These are phyloP conservation scores for Rubroboletus satanas DNA, from an alignment of 768 basidiomycete genomes.

Conservation along the genomic window DNA sequence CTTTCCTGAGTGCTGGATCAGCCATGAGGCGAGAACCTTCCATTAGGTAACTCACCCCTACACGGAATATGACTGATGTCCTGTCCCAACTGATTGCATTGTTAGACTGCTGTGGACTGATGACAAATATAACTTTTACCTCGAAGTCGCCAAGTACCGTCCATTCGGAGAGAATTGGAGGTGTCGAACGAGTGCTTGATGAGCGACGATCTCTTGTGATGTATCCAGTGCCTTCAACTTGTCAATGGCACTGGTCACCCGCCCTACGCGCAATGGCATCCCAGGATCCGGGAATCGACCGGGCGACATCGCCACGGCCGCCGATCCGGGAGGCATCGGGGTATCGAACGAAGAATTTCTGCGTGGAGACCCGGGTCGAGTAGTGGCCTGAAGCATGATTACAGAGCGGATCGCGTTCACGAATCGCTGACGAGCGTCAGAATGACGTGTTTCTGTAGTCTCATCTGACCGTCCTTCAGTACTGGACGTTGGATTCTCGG, in stretches of 20 bases:
- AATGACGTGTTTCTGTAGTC: slow-evolving; percentile 21
- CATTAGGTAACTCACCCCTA: slow-evolving; percentile 37
- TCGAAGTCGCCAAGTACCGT: slow-evolving; percentile 50
- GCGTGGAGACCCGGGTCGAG: slow-evolving; percentile 30
- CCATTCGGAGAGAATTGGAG: slow-evolving; percentile 56
- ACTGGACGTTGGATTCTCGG: slow-evolving; percentile 27
- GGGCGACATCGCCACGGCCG: slow-evolving; percentile 27
- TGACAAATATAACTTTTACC: slow-evolving; percentile 30
- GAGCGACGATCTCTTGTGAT: slow-evolving; percentile 42
- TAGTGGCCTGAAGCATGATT: slow-evolving; percentile 39
- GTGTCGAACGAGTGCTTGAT: slow-evolving; percentile 49
- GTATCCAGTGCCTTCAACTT: slow-evolving; percentile 38
- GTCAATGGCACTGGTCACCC: slow-evolving; percentile 40
- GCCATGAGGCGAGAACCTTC: slow-evolving; percentile 10
- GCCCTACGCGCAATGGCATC: slow-evolving; percentile 36
- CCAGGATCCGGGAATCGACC: slow-evolving; percentile 32
- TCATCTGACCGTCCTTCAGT: slow-evolving; percentile 29
- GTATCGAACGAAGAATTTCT: slow-evolving; percentile 30
- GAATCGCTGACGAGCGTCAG: slow-evolving; percentile 37
- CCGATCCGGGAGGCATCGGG: slow-evolving; percentile 20
- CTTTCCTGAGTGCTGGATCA: slow-evolving; percentile 33
- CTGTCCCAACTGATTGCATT: slow-evolving; percentile 42
- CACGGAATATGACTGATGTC: slow-evolving; percentile 48
- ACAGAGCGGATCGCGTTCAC: slow-evolving; percentile 44
- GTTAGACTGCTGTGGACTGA: slow-evolving; percentile 2